phyloP scores from a whole-genome alignment of 441 rosid genomes.

The Eruca vesicaria region DNA sequence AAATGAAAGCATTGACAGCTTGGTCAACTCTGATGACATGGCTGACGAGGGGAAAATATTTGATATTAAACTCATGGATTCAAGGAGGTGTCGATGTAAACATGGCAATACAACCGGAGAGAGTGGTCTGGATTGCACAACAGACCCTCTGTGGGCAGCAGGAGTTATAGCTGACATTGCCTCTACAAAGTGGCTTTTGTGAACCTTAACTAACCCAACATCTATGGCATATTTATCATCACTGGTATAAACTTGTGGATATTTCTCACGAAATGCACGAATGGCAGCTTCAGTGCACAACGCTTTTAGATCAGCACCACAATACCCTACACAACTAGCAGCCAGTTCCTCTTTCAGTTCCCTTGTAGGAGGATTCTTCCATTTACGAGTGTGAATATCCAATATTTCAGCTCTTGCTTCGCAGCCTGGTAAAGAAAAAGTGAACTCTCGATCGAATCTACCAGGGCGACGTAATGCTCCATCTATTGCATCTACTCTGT shows the following conservation, averaged over 20 bases:
- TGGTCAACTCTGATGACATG: conserved; percentile 70
- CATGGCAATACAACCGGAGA: conserved; percentile 95
- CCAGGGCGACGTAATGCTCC: conserved; percentile 99
- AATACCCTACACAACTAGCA: conserved; percentile 97
- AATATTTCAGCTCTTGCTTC: conserved; percentile 98
- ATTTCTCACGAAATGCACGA: conserved; percentile 97
- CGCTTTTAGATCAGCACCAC: conserved; percentile 99
- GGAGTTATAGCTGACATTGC: conserved; percentile 99
- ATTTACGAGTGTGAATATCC: conserved; percentile 96
- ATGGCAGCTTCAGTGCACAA: conserved; percentile 99
- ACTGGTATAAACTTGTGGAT: conserved; percentile 99
- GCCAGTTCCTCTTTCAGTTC: conserved; percentile 93
- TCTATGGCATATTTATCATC: conserved; percentile 97
- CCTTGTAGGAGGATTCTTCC: conserved; percentile 90
- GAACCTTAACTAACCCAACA: conserved; percentile 89
- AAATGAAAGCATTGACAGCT: conserved; percentile 93
- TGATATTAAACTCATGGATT: conserved; percentile 68
- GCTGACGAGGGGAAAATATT: conserved; percentile 79
- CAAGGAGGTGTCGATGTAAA: conserved; percentile 76
- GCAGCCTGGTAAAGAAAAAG: conserved; percentile 96
- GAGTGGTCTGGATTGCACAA: conserved; percentile 95
- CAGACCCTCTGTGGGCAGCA: conserved; percentile 98
- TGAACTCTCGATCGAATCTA: conserved; percentile 97
- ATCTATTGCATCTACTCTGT: conserved; percentile 99
- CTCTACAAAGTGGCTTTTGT: conserved; percentile 84